Evolutionary conservation across 208 protist species (phyloP).

Genomic region (Wallacemonas sp.): DNA sequence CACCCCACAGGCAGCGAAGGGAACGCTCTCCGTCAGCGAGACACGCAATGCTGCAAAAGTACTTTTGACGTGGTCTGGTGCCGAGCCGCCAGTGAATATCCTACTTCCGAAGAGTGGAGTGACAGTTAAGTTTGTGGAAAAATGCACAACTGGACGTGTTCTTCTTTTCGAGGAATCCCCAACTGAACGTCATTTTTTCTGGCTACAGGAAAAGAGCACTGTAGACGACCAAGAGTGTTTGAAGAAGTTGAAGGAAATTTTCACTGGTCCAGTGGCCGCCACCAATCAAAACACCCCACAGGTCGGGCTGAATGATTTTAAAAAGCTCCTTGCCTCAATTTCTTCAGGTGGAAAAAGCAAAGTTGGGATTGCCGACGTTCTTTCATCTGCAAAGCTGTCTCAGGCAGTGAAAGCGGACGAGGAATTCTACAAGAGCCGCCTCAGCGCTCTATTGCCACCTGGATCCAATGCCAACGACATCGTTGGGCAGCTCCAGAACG

Average conservation of each 20-base stretch:
- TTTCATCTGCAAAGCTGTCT: slow-evolving; percentile 50
- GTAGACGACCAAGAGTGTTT: slow-evolving; percentile 59
- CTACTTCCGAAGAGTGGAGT: slow-evolving; percentile 23
- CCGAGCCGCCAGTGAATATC: slow-evolving; percentile 24
- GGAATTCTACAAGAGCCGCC: slow-evolving; percentile 52
- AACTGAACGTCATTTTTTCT: slow-evolving; percentile 63
- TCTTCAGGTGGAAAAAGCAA: slow-evolving; percentile 29
- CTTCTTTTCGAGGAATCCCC: slow-evolving; percentile 47
- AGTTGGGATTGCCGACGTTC: slow-evolving; percentile 36
- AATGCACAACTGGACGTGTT: slow-evolving; percentile 77
- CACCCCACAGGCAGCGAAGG: slow-evolving; percentile 43
- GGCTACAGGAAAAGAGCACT: slow-evolving; percentile 84
- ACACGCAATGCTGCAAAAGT: neutral
- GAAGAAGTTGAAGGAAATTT: slow-evolving; percentile 38
- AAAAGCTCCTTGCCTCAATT: slow-evolving; percentile 55
- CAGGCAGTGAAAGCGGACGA: slow-evolving; percentile 53
- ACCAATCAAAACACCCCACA: slow-evolving; percentile 6
- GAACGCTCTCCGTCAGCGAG: slow-evolving; percentile 36
- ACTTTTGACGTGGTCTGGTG: slow-evolving; percentile 1
- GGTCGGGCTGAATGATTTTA: slow-evolving; percentile 53
- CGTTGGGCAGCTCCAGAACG: slow-evolving; percentile 63
- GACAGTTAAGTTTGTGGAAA: slow-evolving; percentile 43
- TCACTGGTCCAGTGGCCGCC: slow-evolving; percentile 20
- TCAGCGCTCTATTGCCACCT: slow-evolving; percentile 44
- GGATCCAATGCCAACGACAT: slow-evolving; percentile 38